phyloP scores from a whole-genome alignment of 345 rosid species.

The Sisymbrium irio region DNA sequence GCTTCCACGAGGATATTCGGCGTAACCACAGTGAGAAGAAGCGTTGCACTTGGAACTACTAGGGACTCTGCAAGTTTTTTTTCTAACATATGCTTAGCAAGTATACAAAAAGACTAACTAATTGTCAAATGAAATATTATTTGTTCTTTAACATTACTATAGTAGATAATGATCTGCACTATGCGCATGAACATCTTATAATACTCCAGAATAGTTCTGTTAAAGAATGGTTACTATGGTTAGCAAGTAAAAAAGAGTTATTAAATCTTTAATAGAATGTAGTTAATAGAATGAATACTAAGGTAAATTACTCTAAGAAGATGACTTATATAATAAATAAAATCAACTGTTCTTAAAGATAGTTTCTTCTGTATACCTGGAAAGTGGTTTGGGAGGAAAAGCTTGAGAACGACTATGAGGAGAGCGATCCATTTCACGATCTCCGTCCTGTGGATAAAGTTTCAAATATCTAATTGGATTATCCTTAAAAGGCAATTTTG shows the following conservation, averaged over 20 bases:
- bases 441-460: constrained; percentile 56
- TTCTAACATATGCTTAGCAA: background rate
- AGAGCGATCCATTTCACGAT: constrained; percentile 78
- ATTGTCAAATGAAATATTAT: background rate
- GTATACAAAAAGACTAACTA: background rate
- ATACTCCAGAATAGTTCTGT: no score
- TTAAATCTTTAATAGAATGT: no score
- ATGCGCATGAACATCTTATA: no score
- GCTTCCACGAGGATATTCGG: constrained; percentile 49
- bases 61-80: constrained; percentile 46
- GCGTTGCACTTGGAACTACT: constrained; percentile 60
- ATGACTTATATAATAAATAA: no score
- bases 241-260: no score
- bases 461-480: constrained; percentile 15
- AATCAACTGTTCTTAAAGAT: no score
- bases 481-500: no score
- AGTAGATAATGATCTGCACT: no score
- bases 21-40: constrained; percentile 55
- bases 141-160: background rate
- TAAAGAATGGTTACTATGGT: no score
- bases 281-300: no score
- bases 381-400: constrained; percentile 67
- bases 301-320: no score
- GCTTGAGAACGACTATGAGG: constrained; percentile 56
- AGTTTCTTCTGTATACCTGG: constrained; percentile 44